phyloP scores from a whole-genome alignment of 306 rosid genomes.

The Hylodesmum podocarpum region DNA sequence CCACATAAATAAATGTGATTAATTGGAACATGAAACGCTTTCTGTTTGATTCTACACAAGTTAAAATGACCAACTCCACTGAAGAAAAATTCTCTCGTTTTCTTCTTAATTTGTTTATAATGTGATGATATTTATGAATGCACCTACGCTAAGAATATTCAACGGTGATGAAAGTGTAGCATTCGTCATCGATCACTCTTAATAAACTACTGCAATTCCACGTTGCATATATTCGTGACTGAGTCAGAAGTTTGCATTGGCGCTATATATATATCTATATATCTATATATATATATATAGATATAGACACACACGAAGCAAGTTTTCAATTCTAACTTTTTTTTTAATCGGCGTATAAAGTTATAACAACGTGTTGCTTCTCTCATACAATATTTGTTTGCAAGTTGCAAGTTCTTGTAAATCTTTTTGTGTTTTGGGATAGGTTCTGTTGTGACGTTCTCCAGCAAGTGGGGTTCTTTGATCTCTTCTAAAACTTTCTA shows the following conservation, averaged over 20 bases:
- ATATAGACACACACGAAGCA: no score
- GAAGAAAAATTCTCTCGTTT: not conserved
- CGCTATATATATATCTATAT: no score
- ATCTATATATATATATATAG: no score
- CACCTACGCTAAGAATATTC: not conserved
- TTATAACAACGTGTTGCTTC: conserved; percentile 10
- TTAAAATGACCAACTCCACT: not conserved
- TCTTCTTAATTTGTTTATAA: not conserved
- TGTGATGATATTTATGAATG: not conserved
- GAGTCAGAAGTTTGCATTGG: conserved; percentile 44
- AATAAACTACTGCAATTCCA: not conserved
- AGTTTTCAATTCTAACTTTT: not conserved
- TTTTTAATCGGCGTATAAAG: not conserved
- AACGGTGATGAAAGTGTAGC: conserved; percentile 26
- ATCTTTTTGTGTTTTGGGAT: not conserved
- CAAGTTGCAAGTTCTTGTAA: not conserved
- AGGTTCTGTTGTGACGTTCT: not conserved
- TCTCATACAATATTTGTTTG: not conserved
- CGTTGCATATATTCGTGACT: conserved; percentile 22
- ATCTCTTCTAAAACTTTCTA: not conserved
- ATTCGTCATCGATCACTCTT: conserved; percentile 1
- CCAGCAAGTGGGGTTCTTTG: not conserved
- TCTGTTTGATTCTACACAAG: not conserved
- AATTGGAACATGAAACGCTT: not conserved
- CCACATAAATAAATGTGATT: not conserved